Conservation (phyloP, 2,329 filamentous ascomycete species). For the Fusarium marasasianum region DNA sequence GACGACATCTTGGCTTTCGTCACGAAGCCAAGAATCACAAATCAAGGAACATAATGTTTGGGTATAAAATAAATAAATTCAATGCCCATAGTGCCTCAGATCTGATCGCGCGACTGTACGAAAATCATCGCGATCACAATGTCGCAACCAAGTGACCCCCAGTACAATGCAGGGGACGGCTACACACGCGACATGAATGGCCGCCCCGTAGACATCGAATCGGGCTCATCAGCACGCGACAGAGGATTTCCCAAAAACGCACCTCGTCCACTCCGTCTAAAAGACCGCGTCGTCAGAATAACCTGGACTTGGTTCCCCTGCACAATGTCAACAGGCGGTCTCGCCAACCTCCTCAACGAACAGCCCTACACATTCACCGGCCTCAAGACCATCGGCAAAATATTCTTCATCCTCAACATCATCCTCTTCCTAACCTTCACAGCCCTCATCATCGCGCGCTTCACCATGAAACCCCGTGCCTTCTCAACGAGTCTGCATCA, state of each 20-base stretch:
- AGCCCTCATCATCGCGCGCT: neutral
- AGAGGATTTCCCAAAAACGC: neutral
- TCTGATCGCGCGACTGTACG: neutral
- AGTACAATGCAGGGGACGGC: neutral
- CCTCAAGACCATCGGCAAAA: constrained; percentile 3
- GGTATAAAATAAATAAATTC: rapidly evolving
- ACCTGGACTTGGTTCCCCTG: constrained; percentile 21
- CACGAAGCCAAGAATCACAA: neutral
- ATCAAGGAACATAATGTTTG: neutral
- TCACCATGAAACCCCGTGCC: constrained; percentile 5
- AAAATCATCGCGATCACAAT: neutral
- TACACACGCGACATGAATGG: neutral
- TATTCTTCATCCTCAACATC: constrained; percentile 18
- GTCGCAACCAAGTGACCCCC: neutral
- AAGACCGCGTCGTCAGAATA: constrained; percentile 10
- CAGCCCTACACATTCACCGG: constrained; percentile 15
- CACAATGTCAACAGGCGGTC: constrained; percentile 18
- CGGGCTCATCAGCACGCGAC: neutral
- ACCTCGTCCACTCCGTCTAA: neutral
- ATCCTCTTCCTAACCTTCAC: constrained; percentile 7
- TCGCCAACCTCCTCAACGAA: constrained; percentile 14
- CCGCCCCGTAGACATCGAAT: neutral
- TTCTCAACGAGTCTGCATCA: constrained; percentile 12
- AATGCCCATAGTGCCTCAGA: neutral
- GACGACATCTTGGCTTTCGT: neutral